Base-by-base conservation (phyloP, 768 basidiomycete species). In the Lactarius deliciosus region DNA sequence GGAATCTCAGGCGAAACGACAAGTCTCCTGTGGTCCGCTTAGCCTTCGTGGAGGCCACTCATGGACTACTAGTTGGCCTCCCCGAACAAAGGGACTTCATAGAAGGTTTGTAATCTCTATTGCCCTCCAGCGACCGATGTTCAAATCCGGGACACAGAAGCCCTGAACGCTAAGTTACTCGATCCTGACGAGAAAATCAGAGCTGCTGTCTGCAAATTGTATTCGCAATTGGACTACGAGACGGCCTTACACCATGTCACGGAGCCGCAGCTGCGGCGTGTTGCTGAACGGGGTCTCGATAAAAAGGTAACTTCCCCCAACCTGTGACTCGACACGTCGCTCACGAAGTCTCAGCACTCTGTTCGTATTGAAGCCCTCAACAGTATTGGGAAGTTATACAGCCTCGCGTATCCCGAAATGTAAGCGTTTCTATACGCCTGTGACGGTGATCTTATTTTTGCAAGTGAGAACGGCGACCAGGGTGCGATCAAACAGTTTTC, bases 151-250 rank as follows among this genome's bases (percentile, higher is more conserved):
- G 25, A 38, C 64, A 16, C 68, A 90, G 91, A 85, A 4, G 79
- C 85, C 41, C 77, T 96, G 38, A 73, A 76, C 28, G 73, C 77
- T 16, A 96, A 96, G 72, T 77, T 96, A 6, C 72, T 84, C 1
- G 97, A 99, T 75, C 89, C 92, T 0, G 97, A 98, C 69, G 97
- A 98, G 66, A 92, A 88, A 73, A 88, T 99, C 50, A 86, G 97
- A 34, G 86, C 90, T 7, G 89, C 93, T 0, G 87, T 87, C 0
- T 96, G 94, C 80, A 87, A 84, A 72, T 77, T 92, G 13, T 93
- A 94, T 70, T 86, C 87, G 1, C 83, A 87, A 63, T 78, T 98
- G 13, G 96, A 98, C 74, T 98, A 94, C 73, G 97, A 99, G 76
- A 90, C 89, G 0, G 90, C 88, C 0, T 74, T 94, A 38, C 95